Evolutionary conservation across 2,329 filamentous ascomycete genomes (phyloP).

Genomic region (Fusarium hostae): DNA sequence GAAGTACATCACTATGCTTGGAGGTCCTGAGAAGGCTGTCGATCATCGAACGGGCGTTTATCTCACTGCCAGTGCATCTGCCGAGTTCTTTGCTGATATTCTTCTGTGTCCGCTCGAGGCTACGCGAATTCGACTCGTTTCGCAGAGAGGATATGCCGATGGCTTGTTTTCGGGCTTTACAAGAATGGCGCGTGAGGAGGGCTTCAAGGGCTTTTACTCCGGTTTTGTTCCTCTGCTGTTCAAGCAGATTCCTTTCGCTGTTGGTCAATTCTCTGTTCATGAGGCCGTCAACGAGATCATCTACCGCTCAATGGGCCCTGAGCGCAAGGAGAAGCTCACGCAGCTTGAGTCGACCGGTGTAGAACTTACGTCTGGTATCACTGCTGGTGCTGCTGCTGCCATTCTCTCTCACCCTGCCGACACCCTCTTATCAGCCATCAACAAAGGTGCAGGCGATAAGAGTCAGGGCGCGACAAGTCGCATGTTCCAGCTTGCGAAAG

Average conservation of each 20-base stretch:
- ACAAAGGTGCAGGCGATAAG: slow-evolving; percentile 63
- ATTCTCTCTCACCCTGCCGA: slow-evolving; percentile 91
- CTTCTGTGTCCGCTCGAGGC: slow-evolving; percentile 92
- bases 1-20: slow-evolving; percentile 78
- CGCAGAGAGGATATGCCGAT: slow-evolving; percentile 79
- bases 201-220: slow-evolving; percentile 86
- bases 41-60: slow-evolving; percentile 69
- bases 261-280: slow-evolving; percentile 94
- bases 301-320: slow-evolving; percentile 74
- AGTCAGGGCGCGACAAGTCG: slow-evolving; percentile 60
- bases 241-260: slow-evolving; percentile 93
- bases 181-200: slow-evolving; percentile 81
- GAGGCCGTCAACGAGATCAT: slow-evolving; percentile 86
- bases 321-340: slow-evolving; percentile 74
- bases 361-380: slow-evolving; percentile 86
- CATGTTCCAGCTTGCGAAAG: slow-evolving; percentile 63
- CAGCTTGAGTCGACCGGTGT: slow-evolving; percentile 80
- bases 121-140: slow-evolving; percentile 81
- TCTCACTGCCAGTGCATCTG: slow-evolving; percentile 75
- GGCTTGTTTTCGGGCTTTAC: slow-evolving; percentile 78
- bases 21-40: slow-evolving; percentile 59
- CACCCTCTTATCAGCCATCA: slow-evolving; percentile 65
- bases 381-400: slow-evolving; percentile 89
- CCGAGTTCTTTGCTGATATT: slow-evolving; percentile 80
- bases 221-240: slow-evolving; percentile 88